Evolutionary conservation across 768 basidiomycete genomes (phyloP).

Genomic region (Leccinum boreale): DNA sequence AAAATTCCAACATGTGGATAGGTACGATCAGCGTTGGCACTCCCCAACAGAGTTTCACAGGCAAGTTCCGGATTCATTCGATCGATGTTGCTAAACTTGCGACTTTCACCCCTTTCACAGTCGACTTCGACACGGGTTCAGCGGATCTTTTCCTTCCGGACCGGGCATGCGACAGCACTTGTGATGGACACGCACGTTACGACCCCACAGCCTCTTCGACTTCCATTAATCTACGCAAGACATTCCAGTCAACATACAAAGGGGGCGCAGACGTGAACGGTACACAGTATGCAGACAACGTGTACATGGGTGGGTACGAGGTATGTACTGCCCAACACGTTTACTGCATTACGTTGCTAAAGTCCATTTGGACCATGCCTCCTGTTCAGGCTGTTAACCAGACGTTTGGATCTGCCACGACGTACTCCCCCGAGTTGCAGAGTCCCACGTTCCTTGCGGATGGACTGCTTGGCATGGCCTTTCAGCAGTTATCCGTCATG

Average conservation of each 20-base stretch:
- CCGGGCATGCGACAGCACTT: constrained; percentile 26
- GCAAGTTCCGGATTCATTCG: constrained; percentile 20
- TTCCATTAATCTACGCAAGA: constrained; percentile 21
- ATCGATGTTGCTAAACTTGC: background rate
- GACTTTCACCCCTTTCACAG: constrained; percentile 20
- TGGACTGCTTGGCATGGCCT: constrained; percentile 44
- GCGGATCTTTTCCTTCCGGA: constrained; percentile 46
- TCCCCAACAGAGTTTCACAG: constrained; percentile 41
- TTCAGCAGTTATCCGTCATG: constrained; percentile 36
- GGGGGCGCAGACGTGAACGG: constrained; percentile 40
- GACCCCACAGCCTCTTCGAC: constrained; percentile 30
- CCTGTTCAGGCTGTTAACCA: constrained; percentile 36
- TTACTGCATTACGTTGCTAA: constrained; percentile 6
- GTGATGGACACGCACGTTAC: constrained; percentile 32
- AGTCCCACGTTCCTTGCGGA: constrained; percentile 31
- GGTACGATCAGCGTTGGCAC: constrained; percentile 47
- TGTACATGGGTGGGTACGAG: constrained; percentile 37
- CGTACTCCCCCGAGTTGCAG: constrained; percentile 34
- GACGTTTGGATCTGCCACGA: constrained; percentile 41
- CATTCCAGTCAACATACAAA: constrained; percentile 35
- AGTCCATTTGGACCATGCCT: background rate
- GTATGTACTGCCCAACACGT: constrained; percentile 18
- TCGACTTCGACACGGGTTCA: constrained; percentile 54
- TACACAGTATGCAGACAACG: constrained; percentile 40
- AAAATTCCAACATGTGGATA: constrained; percentile 41